A percentile compares a stretch with the other conserved stretches of the same genome.
These are phyloP conservation scores for Coemansia brasiliensis DNA, from an alignment of 192 early-diverging fungal genomes.

Conservation along the genomic window DNA sequence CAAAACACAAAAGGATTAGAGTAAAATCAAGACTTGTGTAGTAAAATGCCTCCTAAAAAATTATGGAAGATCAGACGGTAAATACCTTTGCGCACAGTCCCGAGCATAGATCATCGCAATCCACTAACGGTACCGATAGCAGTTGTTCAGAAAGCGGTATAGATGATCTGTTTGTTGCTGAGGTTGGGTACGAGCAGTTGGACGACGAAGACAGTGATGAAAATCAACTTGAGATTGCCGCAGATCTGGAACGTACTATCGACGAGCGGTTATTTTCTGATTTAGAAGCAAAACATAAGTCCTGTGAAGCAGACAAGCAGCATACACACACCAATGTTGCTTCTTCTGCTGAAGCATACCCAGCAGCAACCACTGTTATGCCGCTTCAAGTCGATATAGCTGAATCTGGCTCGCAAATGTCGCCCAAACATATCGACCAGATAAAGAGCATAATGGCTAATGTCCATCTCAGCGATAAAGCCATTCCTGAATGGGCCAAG, in stretches of 20 bases:
- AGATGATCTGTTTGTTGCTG: slow-evolving; percentile 30
- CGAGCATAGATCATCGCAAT: neutral
- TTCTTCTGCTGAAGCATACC: neutral
- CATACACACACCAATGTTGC: neutral
- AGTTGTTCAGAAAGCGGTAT: neutral
- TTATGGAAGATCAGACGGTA: neutral
- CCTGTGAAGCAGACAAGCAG: neutral
- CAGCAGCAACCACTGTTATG: neutral
- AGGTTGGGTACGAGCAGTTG: slow-evolving; percentile 21
- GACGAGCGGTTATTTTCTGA: slow-evolving; percentile 11
- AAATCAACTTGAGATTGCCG: neutral
- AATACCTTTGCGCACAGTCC: neutral
- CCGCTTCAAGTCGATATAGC: slow-evolving; percentile 23
- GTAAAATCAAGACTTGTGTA: no score
- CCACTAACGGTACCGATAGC: neutral
- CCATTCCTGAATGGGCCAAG: slow-evolving; percentile 44
- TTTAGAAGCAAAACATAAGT: slow-evolving; percentile 3
- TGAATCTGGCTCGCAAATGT: slow-evolving; percentile 13
- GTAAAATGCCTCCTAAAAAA: neutral
- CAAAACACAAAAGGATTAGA: no score
- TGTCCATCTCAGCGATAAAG: slow-evolving; percentile 34
- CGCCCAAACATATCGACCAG: slow-evolving; percentile 32
- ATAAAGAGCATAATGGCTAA: slow-evolving; percentile 47
- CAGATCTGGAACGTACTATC: slow-evolving; percentile 8
- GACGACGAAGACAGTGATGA: slow-evolving; percentile 7